These are phyloP conservation scores for Rhinocladiella mackenziei DNA, from an alignment of 2,329 filamentous ascomycete species.

Conservation along the genomic window DNA sequence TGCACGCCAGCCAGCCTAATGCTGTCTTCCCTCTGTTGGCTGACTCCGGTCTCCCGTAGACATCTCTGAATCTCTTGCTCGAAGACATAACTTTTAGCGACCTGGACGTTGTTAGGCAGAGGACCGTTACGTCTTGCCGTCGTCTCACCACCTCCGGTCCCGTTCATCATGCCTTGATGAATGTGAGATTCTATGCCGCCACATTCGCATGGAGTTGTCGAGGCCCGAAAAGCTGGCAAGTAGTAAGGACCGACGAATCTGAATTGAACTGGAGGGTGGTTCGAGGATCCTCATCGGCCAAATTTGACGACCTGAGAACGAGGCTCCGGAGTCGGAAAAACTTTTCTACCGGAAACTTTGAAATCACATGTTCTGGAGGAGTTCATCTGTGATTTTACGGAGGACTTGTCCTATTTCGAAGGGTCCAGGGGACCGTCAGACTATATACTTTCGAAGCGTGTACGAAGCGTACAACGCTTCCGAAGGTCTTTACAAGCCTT, in stretches of 20 bases:
- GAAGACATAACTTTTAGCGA: slow-evolving; percentile 72
- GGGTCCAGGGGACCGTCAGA: too few species aligned
- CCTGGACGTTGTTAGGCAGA: slow-evolving; percentile 61
- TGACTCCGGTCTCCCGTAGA: slow-evolving; percentile 64
- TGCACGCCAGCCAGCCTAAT: slow-evolving; percentile 80
- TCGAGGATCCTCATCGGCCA: not conserved
- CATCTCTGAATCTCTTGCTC: slow-evolving; percentile 74
- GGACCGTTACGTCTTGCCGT: slow-evolving; percentile 38
- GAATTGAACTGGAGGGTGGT: not conserved
- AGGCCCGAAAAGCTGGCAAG: not conserved
- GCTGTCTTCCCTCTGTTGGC: slow-evolving; percentile 73
- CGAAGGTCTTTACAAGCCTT: not conserved
- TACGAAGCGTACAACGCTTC: too few species aligned
- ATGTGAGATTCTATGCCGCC: slow-evolving; percentile 11
- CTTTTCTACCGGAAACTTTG: too few species aligned
- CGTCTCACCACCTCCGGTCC: slow-evolving; percentile 15
- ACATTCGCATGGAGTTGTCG: slow-evolving; percentile 14
- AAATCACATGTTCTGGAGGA: too few species aligned
- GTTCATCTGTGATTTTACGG: too few species aligned
- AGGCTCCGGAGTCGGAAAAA: slow-evolving; percentile 1
- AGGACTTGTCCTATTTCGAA: too few species aligned
- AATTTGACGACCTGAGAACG: not conserved
- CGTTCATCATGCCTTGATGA: slow-evolving; percentile 20
- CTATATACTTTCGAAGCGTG: too few species aligned
- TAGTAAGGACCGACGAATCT: not conserved